A percentile compares a stretch with the other conserved stretches of the same genome.
Conservation (phyloP, 116 monocot genomes). For the Trichopus zeylanicus region DNA sequence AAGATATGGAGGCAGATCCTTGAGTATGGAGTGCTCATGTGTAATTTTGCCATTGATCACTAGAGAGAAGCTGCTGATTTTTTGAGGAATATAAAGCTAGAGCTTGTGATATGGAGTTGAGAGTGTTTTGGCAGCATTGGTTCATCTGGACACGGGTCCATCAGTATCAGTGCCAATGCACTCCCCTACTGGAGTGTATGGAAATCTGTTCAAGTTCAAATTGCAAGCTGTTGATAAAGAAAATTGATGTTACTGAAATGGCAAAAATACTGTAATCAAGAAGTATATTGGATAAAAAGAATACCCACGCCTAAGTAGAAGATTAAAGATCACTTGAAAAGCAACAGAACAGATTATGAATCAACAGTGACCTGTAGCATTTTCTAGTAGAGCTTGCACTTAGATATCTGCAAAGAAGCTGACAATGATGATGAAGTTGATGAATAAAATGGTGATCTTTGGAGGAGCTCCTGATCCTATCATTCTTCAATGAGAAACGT, state of each 20-base stretch:
- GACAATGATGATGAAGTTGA: background rate
- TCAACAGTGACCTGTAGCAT: background rate
- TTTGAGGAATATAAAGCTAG: conserved; percentile 4
- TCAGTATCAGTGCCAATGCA: background rate
- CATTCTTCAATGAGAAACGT: background rate
- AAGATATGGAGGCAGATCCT: background rate
- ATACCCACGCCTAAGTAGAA: too few species aligned
- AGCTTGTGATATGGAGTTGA: conserved; percentile 18
- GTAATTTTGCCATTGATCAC: conserved; percentile 13
- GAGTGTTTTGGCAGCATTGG: conserved; percentile 13
- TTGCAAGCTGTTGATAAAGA: background rate
- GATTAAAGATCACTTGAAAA: background rate
- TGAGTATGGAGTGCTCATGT: background rate
- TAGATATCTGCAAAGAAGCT: too few species aligned
- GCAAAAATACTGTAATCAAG: background rate
- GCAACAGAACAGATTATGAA: too few species aligned
- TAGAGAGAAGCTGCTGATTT: background rate
- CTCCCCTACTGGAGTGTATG: background rate
- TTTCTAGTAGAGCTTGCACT: background rate
- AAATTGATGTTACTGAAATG: background rate
- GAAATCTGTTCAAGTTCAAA: background rate
- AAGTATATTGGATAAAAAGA: background rate
- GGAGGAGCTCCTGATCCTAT: background rate
- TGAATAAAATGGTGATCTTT: background rate
- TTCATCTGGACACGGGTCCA: conserved; percentile 17